Base-by-base conservation (phyloP, 371 early-diverging fungal genomes). In the Mortierella sp. region DNA sequence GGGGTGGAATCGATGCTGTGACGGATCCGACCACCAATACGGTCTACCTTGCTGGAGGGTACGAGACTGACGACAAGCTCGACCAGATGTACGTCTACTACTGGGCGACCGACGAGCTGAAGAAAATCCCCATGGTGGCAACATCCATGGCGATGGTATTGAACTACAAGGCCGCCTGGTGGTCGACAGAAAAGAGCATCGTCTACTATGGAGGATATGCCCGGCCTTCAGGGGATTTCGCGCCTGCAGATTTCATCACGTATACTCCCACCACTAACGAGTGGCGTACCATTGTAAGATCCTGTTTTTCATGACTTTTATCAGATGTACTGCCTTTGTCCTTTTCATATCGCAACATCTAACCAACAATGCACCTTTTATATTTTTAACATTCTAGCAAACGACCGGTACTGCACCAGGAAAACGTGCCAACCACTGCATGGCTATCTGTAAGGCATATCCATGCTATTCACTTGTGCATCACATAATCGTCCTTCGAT, bases 391-490 rank as follows among this genome's bases (percentile, higher is more conserved):
- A 7, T 0, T 19, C 16, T 69, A 69, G 70, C 0, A 0, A 11
- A 69, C 70, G 5, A 69, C 70, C 9, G 70, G 70, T 26, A 0
- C 8, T 8, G 58, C 9, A 14, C 70, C 70, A 24, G 52, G 40
- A 11, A 11, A 1, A 2, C 70, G 70, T 22, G 19, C 58, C 19
- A 43, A 69, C 10, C 39, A 41, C 58, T 69, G 70, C 44, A 53
- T 69, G 55, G 70, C 53, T 14, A 40, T 69, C 50, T 55, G 70
- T 69, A 69, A 55, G 70, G 24, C 16, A 11, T n/a, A n/a, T n/a
- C n/a, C n/a, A 41, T 65, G 41, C n/a, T 22, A 31, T 22, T 22
- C n/a, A n/a, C n/a, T n/a, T n/a, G n/a, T n/a, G n/a, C n/a, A n/a
- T n/a, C n/a, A n/a, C n/a, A n/a, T n/a, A n/a, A n/a, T n/a, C n/a